Percentiles rank a stretch among this genome's conserved stretches.
These are phyloP conservation scores for Cucurbita moschata DNA, from an alignment of 306 rosid species.

Conservation along the genomic window DNA sequence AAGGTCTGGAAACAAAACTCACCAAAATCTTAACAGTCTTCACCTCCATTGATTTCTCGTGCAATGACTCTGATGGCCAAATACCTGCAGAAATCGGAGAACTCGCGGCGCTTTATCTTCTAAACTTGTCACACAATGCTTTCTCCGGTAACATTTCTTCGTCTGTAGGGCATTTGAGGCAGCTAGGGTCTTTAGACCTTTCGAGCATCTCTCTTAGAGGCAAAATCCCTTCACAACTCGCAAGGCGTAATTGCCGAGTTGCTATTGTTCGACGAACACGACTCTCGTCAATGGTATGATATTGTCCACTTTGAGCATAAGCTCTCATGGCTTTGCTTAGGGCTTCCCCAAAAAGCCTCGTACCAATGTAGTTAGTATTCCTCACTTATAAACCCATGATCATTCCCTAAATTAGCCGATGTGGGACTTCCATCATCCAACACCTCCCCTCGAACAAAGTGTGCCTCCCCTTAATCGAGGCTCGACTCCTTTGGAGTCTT, in stretches of 20 bases:
- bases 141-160: constrained; percentile 17
- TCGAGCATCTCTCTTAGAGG: background rate
- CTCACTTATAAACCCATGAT: too few species aligned
- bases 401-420: too few species aligned
- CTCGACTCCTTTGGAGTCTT: too few species aligned
- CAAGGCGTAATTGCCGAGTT: background rate
- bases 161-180: constrained; percentile 4
- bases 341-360: too few species aligned
- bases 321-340: too few species aligned
- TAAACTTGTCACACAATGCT: constrained; percentile 8
- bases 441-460: too few species aligned
- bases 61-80: background rate
- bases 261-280: too few species aligned
- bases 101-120: background rate
- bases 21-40: constrained; percentile 3
- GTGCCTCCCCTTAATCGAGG: too few species aligned
- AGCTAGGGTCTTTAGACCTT: constrained; percentile 25
- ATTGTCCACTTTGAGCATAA: too few species aligned
- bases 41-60: background rate
- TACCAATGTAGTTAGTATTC: too few species aligned
- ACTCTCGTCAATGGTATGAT: too few species aligned
- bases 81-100: constrained; percentile 2
- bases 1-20: background rate
- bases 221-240: constrained; percentile 12
- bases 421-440: too few species aligned